Base-by-base conservation (phyloP, 1,284 basidiomycete species). In the Moesziomyces parantarcticus region DNA sequence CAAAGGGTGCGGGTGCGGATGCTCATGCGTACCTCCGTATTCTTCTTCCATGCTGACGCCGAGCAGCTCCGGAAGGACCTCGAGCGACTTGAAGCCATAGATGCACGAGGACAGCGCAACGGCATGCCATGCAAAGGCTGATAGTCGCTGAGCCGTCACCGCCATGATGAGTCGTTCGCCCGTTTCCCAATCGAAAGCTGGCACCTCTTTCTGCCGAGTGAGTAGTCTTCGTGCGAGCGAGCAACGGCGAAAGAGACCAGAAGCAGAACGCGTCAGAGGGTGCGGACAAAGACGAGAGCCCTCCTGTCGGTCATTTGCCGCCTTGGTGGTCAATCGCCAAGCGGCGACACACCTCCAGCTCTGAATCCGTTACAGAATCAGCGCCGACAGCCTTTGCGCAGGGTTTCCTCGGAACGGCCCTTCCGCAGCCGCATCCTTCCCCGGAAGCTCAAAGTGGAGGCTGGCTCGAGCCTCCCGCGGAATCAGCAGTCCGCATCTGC, bases 71-170 rank as follows among this genome's bases (percentile, higher is more conserved):
- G 49, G 36, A 42, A 75, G 18, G 9, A 46, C 22, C 5, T 59
- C 26, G 16, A 75, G 47, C 14, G 57, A 64, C 22, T 39, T 52
- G 41, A 75, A 75, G 32, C 58, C 72, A 39, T 71, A 71, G 23
- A 42, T 25, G 51, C 66, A 67, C 6, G 69, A 67, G 14, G 47
- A 40, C 25, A 75, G 43, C 20, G 67, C 72, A 4, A 58, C 39
- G 39, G 36, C 5, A 34, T 71, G 72, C 57, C 67, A 70, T 9
- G 25, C 25, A 23, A 70, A 21, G 7, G 57, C 48, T 10, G 58
- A 49, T 5, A 26, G 20, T 3, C 41, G 49, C 13, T 44, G 56
- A 8, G 7, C 25, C 18, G 36, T 43, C 22, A 21, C 21, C 11
- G 54, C 41, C 64, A 67, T 67, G 29, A 13, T 32, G 29, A 32